These are phyloP conservation scores for Lizonia empirigonia DNA, from an alignment of 2,329 filamentous ascomycete genomes.

Conservation along the genomic window DNA sequence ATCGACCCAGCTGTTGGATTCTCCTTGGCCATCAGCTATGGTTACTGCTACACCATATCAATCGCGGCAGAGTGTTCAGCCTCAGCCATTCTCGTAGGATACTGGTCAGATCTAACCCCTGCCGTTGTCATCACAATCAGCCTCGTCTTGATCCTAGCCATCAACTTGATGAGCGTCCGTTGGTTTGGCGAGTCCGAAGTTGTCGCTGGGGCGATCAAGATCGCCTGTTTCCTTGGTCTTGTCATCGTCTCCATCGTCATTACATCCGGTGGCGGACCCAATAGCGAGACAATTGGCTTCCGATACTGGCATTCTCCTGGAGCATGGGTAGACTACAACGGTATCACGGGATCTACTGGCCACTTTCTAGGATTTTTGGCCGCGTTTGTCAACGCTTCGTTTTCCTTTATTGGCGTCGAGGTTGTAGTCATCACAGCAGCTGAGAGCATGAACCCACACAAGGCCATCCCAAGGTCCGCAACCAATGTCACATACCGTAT, in stretches of 20 bases:
- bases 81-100: conserved; percentile 46
- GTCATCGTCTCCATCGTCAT: conserved; percentile 31
- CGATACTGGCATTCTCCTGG: conserved; percentile 70
- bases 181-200: conserved; percentile 58
- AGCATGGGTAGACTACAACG: conserved; percentile 70
- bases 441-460: conserved; percentile 67
- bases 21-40: conserved; percentile 51
- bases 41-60: conserved; percentile 54
- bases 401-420: conserved; percentile 54
- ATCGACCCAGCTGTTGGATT: conserved; percentile 68
- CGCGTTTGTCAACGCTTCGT: conserved; percentile 55
- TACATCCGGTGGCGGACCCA: conserved; percentile 55
- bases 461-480: conserved; percentile 66
- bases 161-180: conserved; percentile 58
- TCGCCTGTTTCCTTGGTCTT: conserved; percentile 46
- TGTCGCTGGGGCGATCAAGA: conserved; percentile 49
- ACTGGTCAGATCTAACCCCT: conserved; percentile 59
- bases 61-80: conserved; percentile 56
- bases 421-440: conserved; percentile 67
- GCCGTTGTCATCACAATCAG: conserved; percentile 60
- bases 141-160: conserved; percentile 56
- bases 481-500: conserved; percentile 54
- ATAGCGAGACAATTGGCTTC: conserved; percentile 66
- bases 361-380: conserved; percentile 64
- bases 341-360: conserved; percentile 50